Percentiles rank a stretch among this genome's conserved stretches.
Evolutionary conservation across 352 stramenopile species (phyloP).

Genomic region (Blastocystis hominis): DNA sequence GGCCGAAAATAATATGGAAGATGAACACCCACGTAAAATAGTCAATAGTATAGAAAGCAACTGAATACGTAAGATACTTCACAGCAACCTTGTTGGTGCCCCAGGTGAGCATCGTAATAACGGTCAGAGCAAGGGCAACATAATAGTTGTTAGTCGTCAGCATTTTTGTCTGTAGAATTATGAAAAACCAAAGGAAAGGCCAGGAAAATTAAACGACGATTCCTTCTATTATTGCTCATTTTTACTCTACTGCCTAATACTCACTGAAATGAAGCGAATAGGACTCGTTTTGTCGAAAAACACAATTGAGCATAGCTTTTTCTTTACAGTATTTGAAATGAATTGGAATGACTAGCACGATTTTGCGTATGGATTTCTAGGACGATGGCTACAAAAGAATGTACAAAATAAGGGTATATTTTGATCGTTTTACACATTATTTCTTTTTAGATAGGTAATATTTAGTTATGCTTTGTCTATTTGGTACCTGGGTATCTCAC

Average conservation of each 20-base stretch:
- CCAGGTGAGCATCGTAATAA: constrained; percentile 56
- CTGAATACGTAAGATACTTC: constrained; percentile 49
- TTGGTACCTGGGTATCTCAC: too few relatives aligned
- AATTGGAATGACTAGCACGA: too few relatives aligned
- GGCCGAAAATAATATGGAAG: constrained; percentile 33
- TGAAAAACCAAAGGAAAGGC: background rate
- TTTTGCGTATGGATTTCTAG: too few relatives aligned
- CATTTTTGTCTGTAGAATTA: background rate
- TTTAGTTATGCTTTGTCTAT: too few relatives aligned
- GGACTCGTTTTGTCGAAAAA: too few relatives aligned
- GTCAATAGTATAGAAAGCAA: constrained; percentile 54
- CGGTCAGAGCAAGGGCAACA: constrained; percentile 5
- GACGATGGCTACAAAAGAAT: too few relatives aligned
- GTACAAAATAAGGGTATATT: too few relatives aligned
- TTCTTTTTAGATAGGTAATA: too few relatives aligned
- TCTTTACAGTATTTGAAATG: too few relatives aligned
- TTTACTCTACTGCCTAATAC: background rate
- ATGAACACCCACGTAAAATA: constrained; percentile 52
- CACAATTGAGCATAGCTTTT: too few relatives aligned
- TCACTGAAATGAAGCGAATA: too few relatives aligned
- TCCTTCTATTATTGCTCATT: background rate
- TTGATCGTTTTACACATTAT: too few relatives aligned
- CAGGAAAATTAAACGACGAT: background rate
- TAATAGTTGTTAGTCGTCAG: constrained; percentile 29
- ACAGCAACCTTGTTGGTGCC: constrained; percentile 54